Evolutionary conservation across 352 stramenopile species (phyloP).

Genomic region (Stephanocyclus meneghinianus): DNA sequence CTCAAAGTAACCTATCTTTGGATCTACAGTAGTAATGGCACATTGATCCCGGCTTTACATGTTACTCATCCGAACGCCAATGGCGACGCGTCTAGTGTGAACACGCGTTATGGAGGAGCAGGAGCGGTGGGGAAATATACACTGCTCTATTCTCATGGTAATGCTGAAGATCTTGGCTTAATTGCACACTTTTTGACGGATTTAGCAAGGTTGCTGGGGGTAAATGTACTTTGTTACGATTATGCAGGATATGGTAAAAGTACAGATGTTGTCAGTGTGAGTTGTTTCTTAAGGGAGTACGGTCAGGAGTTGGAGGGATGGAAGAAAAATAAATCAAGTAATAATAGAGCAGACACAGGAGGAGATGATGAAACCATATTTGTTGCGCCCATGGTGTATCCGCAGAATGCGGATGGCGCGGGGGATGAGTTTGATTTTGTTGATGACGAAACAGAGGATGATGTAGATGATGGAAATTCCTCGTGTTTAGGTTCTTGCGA

Average conservation of each 20-base stretch:
- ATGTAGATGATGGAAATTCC: constrained; percentile 2
- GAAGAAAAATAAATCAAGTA: constrained; percentile 62
- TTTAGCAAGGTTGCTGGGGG: constrained; percentile 71
- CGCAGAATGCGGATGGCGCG: not conserved
- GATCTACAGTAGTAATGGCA: constrained; percentile 14
- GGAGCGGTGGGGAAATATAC: constrained; percentile 24
- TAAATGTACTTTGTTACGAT: constrained; percentile 88
- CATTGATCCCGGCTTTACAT: constrained; percentile 25
- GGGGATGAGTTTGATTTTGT: constrained; percentile 12
- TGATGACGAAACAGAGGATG: constrained; percentile 6
- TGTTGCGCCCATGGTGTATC: constrained; percentile 38
- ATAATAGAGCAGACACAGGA: not conserved
- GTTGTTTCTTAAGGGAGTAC: constrained; percentile 25
- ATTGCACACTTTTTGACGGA: constrained; percentile 91
- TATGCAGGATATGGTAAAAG: constrained; percentile 90
- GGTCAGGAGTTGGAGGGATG: constrained; percentile 72
- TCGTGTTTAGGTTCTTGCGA: constrained; percentile 8
- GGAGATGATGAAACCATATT: constrained; percentile 15
- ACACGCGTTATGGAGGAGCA: not conserved
- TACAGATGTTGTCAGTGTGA: not conserved
- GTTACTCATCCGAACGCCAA: constrained; percentile 17
- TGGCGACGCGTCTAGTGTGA: not conserved
- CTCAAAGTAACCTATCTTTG: constrained; percentile 27
- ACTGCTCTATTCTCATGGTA: constrained; percentile 89
- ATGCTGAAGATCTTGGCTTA: constrained; percentile 91